Conservation (phyloP, 495 filamentous ascomycete genomes). For the Annulohypoxylon moriforme region DNA sequence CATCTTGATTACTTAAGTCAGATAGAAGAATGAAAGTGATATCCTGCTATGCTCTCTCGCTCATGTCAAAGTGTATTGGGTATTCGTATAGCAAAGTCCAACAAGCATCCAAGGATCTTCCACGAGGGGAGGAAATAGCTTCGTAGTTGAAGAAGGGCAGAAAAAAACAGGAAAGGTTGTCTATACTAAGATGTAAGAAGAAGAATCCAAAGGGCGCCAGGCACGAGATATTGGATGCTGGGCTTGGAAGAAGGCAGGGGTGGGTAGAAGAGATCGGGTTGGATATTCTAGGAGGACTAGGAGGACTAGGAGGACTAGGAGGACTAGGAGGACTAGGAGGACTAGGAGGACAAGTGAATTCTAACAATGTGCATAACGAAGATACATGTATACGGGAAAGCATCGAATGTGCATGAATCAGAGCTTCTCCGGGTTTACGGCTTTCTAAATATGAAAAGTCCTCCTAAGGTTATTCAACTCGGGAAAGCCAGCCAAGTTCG, state of each 20-base stretch:
- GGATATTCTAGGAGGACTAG: slow-evolving; percentile 9
- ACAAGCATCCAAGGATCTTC: background rate
- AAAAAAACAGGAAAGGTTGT: slow-evolving; percentile 24
- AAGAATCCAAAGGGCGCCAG: background rate
- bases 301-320: slow-evolving; percentile 14
- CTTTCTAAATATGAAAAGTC: slow-evolving; percentile 38
- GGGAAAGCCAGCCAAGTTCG: slow-evolving; percentile 21
- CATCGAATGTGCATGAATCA: slow-evolving; percentile 28
- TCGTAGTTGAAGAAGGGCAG: background rate
- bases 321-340: slow-evolving; percentile 14
- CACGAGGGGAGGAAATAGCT: background rate
- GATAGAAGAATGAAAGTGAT: slow-evolving; percentile 2
- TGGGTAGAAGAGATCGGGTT: background rate
- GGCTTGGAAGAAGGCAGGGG: slow-evolving; percentile 1
- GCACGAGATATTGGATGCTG: slow-evolving; percentile 14
- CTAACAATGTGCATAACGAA: slow-evolving; percentile 20
- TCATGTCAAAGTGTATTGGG: slow-evolving; percentile 17
- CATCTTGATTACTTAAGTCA: slow-evolving; percentile 46
- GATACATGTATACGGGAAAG: slow-evolving; percentile 28
- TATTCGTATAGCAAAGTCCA: background rate
- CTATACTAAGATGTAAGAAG: slow-evolving; percentile 19
- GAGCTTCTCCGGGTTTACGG: slow-evolving; percentile 29
- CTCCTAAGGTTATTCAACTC: slow-evolving; percentile 28
- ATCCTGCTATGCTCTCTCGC: slow-evolving; percentile 20
- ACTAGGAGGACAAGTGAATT: slow-evolving; percentile 18